Evolutionary conservation across 2,329 filamentous ascomycete species (phyloP).

Genomic region (Fusarium illudens): DNA sequence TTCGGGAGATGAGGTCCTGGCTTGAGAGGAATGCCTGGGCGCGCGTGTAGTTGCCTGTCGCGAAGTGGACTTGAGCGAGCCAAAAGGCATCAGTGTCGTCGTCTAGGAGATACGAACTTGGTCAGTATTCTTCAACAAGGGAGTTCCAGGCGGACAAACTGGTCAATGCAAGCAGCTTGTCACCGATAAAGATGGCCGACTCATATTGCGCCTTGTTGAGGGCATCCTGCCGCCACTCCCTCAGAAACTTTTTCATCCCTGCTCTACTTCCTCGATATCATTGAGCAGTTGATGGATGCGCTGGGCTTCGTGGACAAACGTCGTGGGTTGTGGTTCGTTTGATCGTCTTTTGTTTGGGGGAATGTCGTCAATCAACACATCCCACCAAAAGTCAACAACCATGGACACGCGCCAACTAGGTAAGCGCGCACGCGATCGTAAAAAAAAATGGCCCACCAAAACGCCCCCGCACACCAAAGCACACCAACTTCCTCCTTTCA

Average conservation of each 20-base stretch:
- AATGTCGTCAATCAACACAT: conserved; percentile 26
- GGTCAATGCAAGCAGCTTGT: conserved; percentile 94
- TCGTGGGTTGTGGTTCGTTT: conserved; percentile 1
- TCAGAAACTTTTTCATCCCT: conserved; percentile 88
- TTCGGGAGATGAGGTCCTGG: conserved; percentile 82
- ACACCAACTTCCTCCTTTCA: no score
- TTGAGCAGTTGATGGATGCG: not conserved
- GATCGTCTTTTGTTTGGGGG: conserved; percentile 28
- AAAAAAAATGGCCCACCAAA: no score
- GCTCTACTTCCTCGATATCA: conserved; percentile 7
- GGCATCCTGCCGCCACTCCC: conserved; percentile 94
- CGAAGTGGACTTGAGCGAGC: conserved; percentile 98
- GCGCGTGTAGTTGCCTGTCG: conserved; percentile 91
- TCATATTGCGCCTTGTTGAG: conserved; percentile 96
- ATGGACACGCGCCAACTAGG: conserved; percentile 10
- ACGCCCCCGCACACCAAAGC: no score
- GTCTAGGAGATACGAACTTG: conserved; percentile 59
- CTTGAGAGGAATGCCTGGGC: conserved; percentile 86
- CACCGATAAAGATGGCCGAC: conserved; percentile 94
- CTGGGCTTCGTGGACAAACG: not conserved
- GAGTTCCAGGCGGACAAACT: conserved; percentile 64
- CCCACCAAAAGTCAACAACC: conserved; percentile 39
- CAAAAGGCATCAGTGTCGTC: conserved; percentile 95
- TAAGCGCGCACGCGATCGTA: no score
- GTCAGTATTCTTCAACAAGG: conserved; percentile 8